Percentiles rank a stretch among this genome's conserved stretches.
These are phyloP conservation scores for Podaxis pistillaris DNA, from an alignment of 768 basidiomycete species.

Conservation along the genomic window DNA sequence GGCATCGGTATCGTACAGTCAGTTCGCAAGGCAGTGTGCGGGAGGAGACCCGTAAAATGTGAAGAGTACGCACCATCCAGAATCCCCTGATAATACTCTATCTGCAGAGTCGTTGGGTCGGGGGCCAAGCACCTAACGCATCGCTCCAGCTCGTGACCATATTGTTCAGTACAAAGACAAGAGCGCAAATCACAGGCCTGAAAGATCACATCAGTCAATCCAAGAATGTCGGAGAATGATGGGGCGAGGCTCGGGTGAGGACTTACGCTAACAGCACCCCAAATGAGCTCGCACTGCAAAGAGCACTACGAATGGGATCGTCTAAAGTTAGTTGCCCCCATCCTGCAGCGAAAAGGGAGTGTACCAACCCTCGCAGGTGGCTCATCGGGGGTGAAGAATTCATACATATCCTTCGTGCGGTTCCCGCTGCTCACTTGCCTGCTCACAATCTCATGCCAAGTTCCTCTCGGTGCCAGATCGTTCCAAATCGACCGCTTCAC, in stretches of 20 bases:
- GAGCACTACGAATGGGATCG: background rate
- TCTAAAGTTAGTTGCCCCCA: background rate
- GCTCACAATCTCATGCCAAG: background rate
- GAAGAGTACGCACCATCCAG: background rate
- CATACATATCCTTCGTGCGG: conserved; percentile 7
- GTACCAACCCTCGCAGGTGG: background rate
- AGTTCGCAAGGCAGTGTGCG: background rate
- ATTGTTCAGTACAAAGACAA: background rate
- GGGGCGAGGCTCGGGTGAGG: background rate
- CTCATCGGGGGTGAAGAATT: background rate
- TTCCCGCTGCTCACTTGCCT: conserved; percentile 2
- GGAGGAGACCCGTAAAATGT: background rate
- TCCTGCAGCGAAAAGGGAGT: background rate
- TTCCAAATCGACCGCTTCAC: conserved; percentile 8
- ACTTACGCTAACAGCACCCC: conserved; percentile 11
- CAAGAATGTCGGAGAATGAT: background rate
- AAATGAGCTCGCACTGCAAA: conserved; percentile 7
- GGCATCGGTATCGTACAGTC: background rate
- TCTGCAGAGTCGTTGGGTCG: background rate
- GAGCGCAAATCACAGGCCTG: conserved; percentile 6
- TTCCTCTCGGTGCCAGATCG: background rate
- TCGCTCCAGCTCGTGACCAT: background rate
- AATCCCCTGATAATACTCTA: conserved; percentile 9
- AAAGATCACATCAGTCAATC: background rate
- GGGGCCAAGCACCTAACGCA: conserved; percentile 2